A percentile compares a stretch with the other conserved stretches of the same genome.
phyloP scores from a whole-genome alignment of 2,329 filamentous ascomycete genomes.

The Teratosphaeria gauchensis region DNA sequence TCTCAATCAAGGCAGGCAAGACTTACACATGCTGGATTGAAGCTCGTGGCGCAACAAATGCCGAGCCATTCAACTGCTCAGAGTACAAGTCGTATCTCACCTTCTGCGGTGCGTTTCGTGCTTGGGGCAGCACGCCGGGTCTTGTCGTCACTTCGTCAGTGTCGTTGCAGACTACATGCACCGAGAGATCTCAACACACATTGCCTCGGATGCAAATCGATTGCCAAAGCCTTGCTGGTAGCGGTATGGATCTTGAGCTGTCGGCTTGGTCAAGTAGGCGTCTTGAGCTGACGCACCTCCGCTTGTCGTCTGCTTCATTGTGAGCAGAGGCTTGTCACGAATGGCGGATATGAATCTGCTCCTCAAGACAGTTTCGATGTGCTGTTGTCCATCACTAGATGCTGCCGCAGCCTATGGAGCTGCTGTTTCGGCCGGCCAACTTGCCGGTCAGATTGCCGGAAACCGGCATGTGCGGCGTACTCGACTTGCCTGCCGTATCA shows the following conservation, averaged over 20 bases:
- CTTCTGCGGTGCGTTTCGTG: slow-evolving; percentile 21
- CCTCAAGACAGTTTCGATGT: not conserved
- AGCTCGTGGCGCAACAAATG: slow-evolving; percentile 19
- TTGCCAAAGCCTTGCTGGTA: slow-evolving; percentile 17
- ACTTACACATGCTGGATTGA: slow-evolving; percentile 14
- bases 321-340: not conserved
- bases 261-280: slow-evolving; percentile 5
- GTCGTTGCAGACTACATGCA: not conserved
- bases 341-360: not conserved
- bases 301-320: not conserved
- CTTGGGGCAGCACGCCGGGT: slow-evolving; percentile 10
- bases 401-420: not conserved
- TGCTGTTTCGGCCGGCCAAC: not conserved
- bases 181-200: slow-evolving; percentile 3
- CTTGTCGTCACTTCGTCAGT: not conserved
- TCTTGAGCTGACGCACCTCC: slow-evolving; percentile 3
- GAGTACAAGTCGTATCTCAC: slow-evolving; percentile 26
- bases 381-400: not conserved
- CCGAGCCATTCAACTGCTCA: slow-evolving; percentile 21
- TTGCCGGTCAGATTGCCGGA: not conserved
- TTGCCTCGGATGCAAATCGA: slow-evolving; percentile 12
- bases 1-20: not conserved
- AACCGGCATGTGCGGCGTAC: not conserved
- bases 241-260: slow-evolving; percentile 11
- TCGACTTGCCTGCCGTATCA: not conserved